Evolutionary conservation across 2,329 filamentous ascomycete genomes (phyloP).

Genomic region (Penicillium concentricum): DNA sequence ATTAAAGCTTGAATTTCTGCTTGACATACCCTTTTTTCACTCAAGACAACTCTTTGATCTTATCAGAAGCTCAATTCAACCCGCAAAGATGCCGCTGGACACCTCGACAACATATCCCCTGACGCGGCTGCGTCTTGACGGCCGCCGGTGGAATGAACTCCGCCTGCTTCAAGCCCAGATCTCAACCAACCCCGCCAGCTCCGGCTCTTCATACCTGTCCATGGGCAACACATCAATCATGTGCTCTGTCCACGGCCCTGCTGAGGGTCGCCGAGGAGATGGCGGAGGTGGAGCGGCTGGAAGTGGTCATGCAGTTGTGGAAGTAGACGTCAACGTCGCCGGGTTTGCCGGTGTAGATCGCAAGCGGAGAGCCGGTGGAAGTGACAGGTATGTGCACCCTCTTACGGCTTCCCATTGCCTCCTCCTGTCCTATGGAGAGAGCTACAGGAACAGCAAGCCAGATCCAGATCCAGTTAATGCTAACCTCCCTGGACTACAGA

Average conservation of each 20-base stretch:
- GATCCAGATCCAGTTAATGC: background rate
- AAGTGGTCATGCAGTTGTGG: slow-evolving; percentile 63
- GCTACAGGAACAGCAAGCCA: background rate
- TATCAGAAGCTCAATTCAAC: background rate
- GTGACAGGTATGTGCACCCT: slow-evolving; percentile 66
- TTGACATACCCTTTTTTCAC: background rate
- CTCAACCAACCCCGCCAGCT: slow-evolving; percentile 85
- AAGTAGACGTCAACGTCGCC: slow-evolving; percentile 79
- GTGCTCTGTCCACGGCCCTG: slow-evolving; percentile 84
- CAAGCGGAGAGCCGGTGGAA: slow-evolving; percentile 66
- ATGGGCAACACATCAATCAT: slow-evolving; percentile 98
- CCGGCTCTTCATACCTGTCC: slow-evolving; percentile 89
- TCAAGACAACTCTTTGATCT: background rate
- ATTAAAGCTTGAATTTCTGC: background rate
- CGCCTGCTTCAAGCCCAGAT: slow-evolving; percentile 86
- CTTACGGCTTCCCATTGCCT: background rate
- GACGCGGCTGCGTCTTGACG: slow-evolving; percentile 77
- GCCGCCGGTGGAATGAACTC: slow-evolving; percentile 94
- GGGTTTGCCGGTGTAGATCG: slow-evolving; percentile 87
- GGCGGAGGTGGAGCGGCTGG: slow-evolving; percentile 44
- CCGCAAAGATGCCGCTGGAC: slow-evolving; percentile 77
- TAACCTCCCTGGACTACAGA: slow-evolving; percentile 46
- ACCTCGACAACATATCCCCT: slow-evolving; percentile 88
- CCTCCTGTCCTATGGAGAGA: background rate
- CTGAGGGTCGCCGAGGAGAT: slow-evolving; percentile 61